Evolutionary conservation across 2,329 filamentous ascomycete genomes (phyloP).

Genomic region (Trichoderma atroviride): DNA sequence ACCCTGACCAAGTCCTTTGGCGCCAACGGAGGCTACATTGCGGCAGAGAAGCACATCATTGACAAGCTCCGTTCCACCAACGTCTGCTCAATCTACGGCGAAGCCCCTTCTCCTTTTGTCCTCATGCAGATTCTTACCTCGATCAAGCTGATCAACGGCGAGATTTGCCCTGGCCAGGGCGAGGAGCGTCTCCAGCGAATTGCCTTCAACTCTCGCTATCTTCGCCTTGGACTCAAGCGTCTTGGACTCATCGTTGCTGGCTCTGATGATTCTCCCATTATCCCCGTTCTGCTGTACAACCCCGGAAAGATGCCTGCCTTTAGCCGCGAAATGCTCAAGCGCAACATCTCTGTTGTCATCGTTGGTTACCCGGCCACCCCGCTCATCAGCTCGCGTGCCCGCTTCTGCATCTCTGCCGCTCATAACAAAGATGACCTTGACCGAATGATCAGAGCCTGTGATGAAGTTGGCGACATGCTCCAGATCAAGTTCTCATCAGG

Average conservation of each 20-base stretch:
- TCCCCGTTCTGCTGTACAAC: constrained; percentile 92
- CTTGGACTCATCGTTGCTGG: constrained; percentile 96
- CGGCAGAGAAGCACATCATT: constrained; percentile 85
- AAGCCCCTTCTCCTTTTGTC: constrained; percentile 84
- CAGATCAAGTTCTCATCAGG: constrained; percentile 98
- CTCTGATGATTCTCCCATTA: constrained; percentile 96
- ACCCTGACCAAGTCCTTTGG: constrained; percentile 98
- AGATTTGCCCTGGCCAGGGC: constrained; percentile 85
- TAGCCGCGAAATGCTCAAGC: constrained; percentile 96
- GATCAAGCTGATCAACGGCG: constrained; percentile 85
- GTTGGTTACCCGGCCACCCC: constrained; percentile 97
- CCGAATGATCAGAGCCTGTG: constrained; percentile 82
- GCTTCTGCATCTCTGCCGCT: constrained; percentile 93
- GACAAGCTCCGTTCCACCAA: constrained; percentile 88
- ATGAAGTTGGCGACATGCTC: constrained; percentile 87
- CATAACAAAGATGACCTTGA: constrained; percentile 99
- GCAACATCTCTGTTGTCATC: constrained; percentile 96
- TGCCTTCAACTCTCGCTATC: constrained; percentile 97
- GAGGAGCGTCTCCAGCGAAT: constrained; percentile 94
- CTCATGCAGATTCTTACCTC: constrained; percentile 88
- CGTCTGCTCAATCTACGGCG: constrained; percentile 82
- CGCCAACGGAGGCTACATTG: constrained; percentile 94
- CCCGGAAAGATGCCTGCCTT: constrained; percentile 99
- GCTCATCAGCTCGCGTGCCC: constrained; percentile 88
- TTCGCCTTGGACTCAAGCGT: constrained; percentile 95